These are phyloP conservation scores for Pseudogymnoascus sp. DNA, from an alignment of 2,329 filamentous ascomycete species.

Conservation along the genomic window DNA sequence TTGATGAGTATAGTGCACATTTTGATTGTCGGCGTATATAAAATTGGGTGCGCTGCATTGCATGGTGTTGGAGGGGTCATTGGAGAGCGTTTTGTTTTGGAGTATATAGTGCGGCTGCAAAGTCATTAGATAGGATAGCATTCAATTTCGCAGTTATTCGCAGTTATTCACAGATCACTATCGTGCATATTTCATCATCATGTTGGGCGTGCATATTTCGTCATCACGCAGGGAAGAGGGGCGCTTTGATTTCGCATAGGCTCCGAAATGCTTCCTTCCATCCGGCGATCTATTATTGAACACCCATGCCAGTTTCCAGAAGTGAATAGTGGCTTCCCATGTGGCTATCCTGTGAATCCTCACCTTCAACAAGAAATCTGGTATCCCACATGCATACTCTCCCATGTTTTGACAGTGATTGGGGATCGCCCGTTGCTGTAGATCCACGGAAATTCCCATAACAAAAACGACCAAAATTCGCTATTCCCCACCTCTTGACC, in stretches of 20 bases:
- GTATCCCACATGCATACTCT: background rate
- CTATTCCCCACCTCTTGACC: background rate
- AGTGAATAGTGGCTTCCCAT: background rate
- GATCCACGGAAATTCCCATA: background rate
- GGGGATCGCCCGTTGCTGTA: background rate
- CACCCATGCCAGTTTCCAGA: background rate
- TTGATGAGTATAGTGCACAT: background rate
- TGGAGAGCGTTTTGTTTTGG: background rate
- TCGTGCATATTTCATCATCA: background rate
- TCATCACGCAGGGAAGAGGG: background rate
- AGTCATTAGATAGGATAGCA: background rate
- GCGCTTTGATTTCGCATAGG: background rate
- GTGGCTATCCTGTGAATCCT: background rate
- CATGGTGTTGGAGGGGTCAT: background rate
- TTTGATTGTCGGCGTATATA: constrained; percentile 5
- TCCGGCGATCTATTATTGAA: background rate
- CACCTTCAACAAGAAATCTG: background rate
- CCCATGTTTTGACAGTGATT: background rate
- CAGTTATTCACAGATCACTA: background rate
- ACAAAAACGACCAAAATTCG: background rate
- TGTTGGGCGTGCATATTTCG: background rate
- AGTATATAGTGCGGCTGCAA: background rate
- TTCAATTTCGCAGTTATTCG: background rate
- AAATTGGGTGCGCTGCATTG: background rate
- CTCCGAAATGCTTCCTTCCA: background rate